Evolutionary conservation across 176 grass and related monocot genomes (phyloP).

Genomic region (Zoysia japonica): DNA sequence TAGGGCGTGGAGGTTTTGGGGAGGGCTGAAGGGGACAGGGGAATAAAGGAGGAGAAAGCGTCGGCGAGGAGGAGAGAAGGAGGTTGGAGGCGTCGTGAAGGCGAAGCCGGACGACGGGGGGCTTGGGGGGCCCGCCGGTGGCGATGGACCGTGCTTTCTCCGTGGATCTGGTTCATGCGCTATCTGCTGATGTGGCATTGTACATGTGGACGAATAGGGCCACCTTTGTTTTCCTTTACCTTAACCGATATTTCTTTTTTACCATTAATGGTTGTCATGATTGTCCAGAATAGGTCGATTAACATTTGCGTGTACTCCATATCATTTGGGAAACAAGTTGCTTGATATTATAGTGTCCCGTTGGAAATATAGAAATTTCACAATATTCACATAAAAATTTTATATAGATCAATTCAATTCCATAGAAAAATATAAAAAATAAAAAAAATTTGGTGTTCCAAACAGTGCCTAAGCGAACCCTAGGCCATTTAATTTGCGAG

Average conservation of each 20-base stretch:
- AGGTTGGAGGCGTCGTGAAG: not conserved
- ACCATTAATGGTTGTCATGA: not conserved
- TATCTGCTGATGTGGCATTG: not conserved
- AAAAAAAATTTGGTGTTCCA: too few relatives aligned
- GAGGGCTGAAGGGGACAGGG: not conserved
- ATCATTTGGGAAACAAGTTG: too few relatives aligned
- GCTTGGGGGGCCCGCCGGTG: not conserved
- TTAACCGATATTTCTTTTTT: not conserved
- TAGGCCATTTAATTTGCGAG: too few relatives aligned
- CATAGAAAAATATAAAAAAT: too few relatives aligned
- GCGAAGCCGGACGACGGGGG: conserved; percentile 33
- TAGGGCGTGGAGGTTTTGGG: not conserved
- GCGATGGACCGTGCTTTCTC: conserved; percentile 23
- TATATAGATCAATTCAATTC: too few relatives aligned
- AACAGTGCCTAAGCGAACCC: too few relatives aligned
- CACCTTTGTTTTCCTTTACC: not conserved
- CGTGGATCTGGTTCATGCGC: conserved; percentile 34
- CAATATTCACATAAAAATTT: too few relatives aligned
- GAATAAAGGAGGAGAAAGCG: conserved; percentile 46
- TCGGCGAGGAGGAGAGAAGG: not conserved
- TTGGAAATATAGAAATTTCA: too few relatives aligned
- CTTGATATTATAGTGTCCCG: too few relatives aligned
- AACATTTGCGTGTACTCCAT: too few relatives aligned
- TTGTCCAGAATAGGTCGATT: too few relatives aligned
- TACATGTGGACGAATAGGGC: not conserved